Percentiles rank a stretch among this genome's conserved stretches.
These are phyloP conservation scores for Fragilariopsis cylindrus DNA, from an alignment of 108 stramenopile genomes.

Conservation along the genomic window DNA sequence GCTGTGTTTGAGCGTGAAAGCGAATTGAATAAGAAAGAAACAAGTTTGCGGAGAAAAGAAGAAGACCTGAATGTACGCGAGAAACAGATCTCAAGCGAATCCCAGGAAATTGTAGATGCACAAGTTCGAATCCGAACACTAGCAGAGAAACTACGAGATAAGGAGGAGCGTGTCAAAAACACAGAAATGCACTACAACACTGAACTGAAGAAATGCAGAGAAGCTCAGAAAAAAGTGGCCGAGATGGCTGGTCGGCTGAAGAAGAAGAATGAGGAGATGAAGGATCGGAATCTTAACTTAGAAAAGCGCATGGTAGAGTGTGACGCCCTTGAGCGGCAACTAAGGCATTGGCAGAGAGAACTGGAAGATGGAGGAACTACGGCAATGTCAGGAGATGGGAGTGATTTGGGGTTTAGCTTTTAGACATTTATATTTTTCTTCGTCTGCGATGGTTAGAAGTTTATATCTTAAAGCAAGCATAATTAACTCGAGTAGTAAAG, in stretches of 20 bases:
- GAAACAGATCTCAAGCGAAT: conserved; percentile 19
- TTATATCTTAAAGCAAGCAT: no score
- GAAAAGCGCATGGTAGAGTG: conserved; percentile 35
- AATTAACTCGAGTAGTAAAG: no score
- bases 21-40: conserved; percentile 33
- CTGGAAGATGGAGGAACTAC: conserved; percentile 31
- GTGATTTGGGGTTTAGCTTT: conserved; percentile 28
- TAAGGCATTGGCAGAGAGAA: conserved; percentile 41
- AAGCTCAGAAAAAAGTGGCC: conserved; percentile 33
- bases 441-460: no score
- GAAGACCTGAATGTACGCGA: conserved; percentile 34
- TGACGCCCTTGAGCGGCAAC: conserved; percentile 37
- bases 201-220: conserved; percentile 35
- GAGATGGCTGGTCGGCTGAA: conserved; percentile 41
- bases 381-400: conserved; percentile 5
- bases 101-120: conserved; percentile 14
- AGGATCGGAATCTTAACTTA: conserved; percentile 16
- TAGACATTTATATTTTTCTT: not conserved
- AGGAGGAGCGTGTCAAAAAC: conserved; percentile 21
- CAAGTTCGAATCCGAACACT: conserved; percentile 30
- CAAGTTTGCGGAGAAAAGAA: conserved; percentile 26
- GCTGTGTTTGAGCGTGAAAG: conserved; percentile 44
- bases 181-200: conserved; percentile 24
- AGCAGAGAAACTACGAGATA: conserved; percentile 32
- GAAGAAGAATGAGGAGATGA: conserved; percentile 34